Evolutionary conservation across 306 rosid genomes (phyloP), one percentile per base, ranked within the genome.

Genomic region (Luffa acutangula): DNA sequence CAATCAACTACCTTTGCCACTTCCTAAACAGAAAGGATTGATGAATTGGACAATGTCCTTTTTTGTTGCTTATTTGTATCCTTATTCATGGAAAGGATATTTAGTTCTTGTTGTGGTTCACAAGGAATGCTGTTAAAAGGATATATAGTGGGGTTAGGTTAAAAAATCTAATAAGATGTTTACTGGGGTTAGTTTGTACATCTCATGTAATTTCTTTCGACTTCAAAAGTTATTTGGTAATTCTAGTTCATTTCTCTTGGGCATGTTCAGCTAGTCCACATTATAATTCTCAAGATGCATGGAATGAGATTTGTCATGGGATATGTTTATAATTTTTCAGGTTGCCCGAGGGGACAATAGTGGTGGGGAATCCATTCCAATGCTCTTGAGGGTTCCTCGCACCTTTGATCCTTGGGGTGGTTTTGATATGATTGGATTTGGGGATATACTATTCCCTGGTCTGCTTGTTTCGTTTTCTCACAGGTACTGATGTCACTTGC

Each of bases 371-470:
- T 87, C 97, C 83, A 88, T 95, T 79, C 97, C 98, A 45, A 95
- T 95, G 98, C 97, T 95, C 78, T 84, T 95, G 87, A 89, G 93
- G 82, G 71, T 84, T 77, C 98, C 98, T 79, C 97, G 97, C 43
- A 53, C 82, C 63, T 80, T 77, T 82, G 98, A 95, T 80, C 97
- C 98, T 37, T 92, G 98, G 98, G 91, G 89, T 81, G 98, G 98
- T 79, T 90, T 83, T 83, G 90, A 95, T 84, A 90, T 95, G 97
- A 86, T 95, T 85, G 98, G 98, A 77, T 95, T 95, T 71, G 98
- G 97, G 82, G 98, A 95, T 76, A 87, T 95, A 87, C 91, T 95
- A 53, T 95, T 95, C 83, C 98, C 98, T 75, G 98, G 98, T 83
- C 87, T 95, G 90, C 98, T 95, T 78, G 86, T 95, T 82, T 87